Base-by-base conservation (phyloP, 768 basidiomycete genomes). In the Boletus edulis region DNA sequence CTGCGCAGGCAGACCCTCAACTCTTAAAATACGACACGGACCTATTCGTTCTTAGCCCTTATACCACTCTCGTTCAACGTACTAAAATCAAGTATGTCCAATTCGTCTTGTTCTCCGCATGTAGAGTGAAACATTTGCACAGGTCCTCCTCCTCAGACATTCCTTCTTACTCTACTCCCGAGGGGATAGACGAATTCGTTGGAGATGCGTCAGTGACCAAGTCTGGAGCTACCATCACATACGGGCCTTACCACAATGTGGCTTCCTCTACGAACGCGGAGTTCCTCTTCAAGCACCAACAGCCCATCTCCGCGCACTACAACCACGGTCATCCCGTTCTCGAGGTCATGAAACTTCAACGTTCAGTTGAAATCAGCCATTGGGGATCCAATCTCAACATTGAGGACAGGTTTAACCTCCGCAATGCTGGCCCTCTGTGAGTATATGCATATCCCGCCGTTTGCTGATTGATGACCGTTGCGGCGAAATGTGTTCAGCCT, bases 301-400 rank as follows among this genome's bases (percentile, higher is more conserved):
- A 86, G 61, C 76, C 76, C 29, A 68, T 95, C 59, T 73, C 73
- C 13, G 76, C 97, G 3, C 94, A 96, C 67, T 98, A 94, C 73
- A 75, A 78, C 60, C 87, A 87, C 54, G 89, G 87, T n/a, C 78
- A 85, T 55, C 92, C 96, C 0, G 82, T 97, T 41, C 67, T 94
- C 22, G 85, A 92, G 59, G 75, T 98, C 49, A 78, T 76, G 32
- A 84, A 78, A 41, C 80, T 97, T 32, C 79, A 82, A 56, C 85
- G 97, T 46, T 64, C 79, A 0, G 93, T 87, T 2, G 96, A 99
- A 73, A 85, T 99, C 59, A 96, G 94, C 60, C 96, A 98, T 67
- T 98, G 96, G 97, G 95, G 96, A 34, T 84, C 85, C 40, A 97
- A 97, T 70, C 69, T 99, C 37, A 97, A 98, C 66, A 87, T 95